Evolutionary conservation across 2,329 filamentous ascomycete species (phyloP).

Genomic region (Alternaria angustiovoidea): DNA sequence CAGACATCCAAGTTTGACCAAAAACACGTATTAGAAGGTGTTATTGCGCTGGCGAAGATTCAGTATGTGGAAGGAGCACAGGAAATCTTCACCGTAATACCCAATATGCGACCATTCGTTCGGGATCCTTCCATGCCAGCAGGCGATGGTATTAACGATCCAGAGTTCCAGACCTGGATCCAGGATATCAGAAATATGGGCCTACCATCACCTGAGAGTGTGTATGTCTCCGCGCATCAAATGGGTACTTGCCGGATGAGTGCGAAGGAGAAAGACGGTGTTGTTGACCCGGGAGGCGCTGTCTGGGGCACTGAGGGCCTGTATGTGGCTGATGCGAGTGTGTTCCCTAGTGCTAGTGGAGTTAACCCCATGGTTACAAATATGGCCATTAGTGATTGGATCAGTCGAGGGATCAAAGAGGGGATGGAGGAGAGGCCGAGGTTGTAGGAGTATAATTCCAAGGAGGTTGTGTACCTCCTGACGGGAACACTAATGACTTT

Average conservation of each 20-base stretch:
- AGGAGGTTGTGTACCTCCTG: background rate
- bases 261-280: constrained; percentile 52
- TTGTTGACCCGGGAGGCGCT: constrained; percentile 53
- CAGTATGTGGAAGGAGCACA: constrained; percentile 78
- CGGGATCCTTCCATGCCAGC: constrained; percentile 44
- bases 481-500: background rate
- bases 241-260: constrained; percentile 83
- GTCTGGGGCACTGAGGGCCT: constrained; percentile 72
- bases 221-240: constrained; percentile 78
- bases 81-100: constrained; percentile 76
- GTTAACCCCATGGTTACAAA: constrained; percentile 84
- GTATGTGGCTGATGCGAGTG: constrained; percentile 77
- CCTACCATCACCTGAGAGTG: constrained; percentile 58
- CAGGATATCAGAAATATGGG: constrained; percentile 59
- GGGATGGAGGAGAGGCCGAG: constrained; percentile 34
- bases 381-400: constrained; percentile 62
- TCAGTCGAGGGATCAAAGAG: constrained; percentile 40
- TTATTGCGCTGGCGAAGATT: constrained; percentile 77
- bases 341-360: constrained; percentile 78
- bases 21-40: constrained; percentile 73
- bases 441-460: constrained; percentile 14
- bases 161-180: constrained; percentile 70
- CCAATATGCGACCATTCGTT: constrained; percentile 70
- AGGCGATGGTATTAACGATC: constrained; percentile 62
- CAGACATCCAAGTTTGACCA: constrained; percentile 75